Evolutionary conservation across 345 rosid genomes (phyloP), one percentile per base, ranked within the genome.

Genomic region (Citrus cavaleriei): DNA sequence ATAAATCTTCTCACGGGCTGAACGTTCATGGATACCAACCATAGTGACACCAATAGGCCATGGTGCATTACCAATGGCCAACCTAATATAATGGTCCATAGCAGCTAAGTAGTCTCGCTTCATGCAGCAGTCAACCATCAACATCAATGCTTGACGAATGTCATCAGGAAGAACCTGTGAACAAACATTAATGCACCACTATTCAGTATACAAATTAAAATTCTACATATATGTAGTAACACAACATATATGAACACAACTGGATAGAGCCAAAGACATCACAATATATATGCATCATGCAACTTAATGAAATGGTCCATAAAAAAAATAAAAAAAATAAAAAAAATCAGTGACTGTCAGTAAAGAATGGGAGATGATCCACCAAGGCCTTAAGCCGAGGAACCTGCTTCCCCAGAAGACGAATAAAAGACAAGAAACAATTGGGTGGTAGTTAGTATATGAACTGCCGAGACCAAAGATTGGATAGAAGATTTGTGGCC

Each of bases 21-120:
- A 96, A 82, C 98, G 97, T 81, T 96, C 99, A 40, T 96, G 99
- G 80, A 96, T 96, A 86, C 99, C 99, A 89, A 96, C 99, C 99
- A 96, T 96, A 86, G 99, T 96, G 24, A 96, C 99, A 82, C 98
- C 97, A 46, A 96, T 96, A 46, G 99, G 99, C 99, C 99, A 96
- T 24, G 98, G 98, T 21, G 98, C 99, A 80, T 94, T 96, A 8
- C 99, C 99, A 14, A 96, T 96, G 25, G 98, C 97, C 84, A 96
- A 62, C 83, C 86, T 93, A 81, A 96, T 96, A 79, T 96, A 96
- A 19, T 91, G 99, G 84, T 96, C 98, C 99, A 94, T 93, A 57
- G 94, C 99, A 73, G 99, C 98, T 12, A 96, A 91, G 90, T 96
- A 96, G 85, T 94, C 97, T 69, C 99, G 87, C 87, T 86, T 85